A percentile compares a stretch with the other conserved stretches of the same genome.
phyloP scores from a whole-genome alignment of 2,329 filamentous ascomycete species.

The Graphilbum ipis-grandicollis region DNA sequence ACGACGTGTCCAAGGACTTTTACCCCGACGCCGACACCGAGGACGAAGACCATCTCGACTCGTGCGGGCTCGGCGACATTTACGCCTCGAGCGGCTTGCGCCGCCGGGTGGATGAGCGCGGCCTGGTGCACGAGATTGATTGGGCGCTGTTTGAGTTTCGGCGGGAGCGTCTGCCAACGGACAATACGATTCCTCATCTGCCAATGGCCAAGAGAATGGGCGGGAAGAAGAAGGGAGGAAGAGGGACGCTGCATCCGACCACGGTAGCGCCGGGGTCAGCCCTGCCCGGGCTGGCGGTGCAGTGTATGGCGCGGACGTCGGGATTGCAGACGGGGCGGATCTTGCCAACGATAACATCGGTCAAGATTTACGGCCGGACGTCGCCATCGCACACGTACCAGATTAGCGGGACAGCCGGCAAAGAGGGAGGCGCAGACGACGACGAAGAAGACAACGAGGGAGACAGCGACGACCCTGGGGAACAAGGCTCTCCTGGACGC shows the following conservation, averaged over 20 bases:
- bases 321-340: slow-evolving; percentile 69
- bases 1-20: slow-evolving; percentile 70
- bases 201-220: no score
- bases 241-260: slow-evolving; percentile 35
- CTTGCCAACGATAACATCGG: slow-evolving; percentile 58
- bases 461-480: no score
- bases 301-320: slow-evolving; percentile 76
- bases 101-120: slow-evolving; percentile 49
- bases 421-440: no score
- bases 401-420: no score
- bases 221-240: no score
- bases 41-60: slow-evolving; percentile 69
- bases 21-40: slow-evolving; percentile 55
- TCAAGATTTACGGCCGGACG: slow-evolving; percentile 72
- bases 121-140: slow-evolving; percentile 77
- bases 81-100: slow-evolving; percentile 84
- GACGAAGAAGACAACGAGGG: no score
- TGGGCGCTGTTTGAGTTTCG: slow-evolving; percentile 83
- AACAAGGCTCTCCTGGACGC: no score
- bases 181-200: slow-evolving; percentile 47
- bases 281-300: slow-evolving; percentile 61
- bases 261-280: slow-evolving; percentile 39
- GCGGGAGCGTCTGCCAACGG: slow-evolving; percentile 48
- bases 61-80: slow-evolving; percentile 64
- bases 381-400: slow-evolving; percentile 62